Conservation (phyloP, 2,329 filamentous ascomycete genomes). For the Cryphonectria radicalis region DNA sequence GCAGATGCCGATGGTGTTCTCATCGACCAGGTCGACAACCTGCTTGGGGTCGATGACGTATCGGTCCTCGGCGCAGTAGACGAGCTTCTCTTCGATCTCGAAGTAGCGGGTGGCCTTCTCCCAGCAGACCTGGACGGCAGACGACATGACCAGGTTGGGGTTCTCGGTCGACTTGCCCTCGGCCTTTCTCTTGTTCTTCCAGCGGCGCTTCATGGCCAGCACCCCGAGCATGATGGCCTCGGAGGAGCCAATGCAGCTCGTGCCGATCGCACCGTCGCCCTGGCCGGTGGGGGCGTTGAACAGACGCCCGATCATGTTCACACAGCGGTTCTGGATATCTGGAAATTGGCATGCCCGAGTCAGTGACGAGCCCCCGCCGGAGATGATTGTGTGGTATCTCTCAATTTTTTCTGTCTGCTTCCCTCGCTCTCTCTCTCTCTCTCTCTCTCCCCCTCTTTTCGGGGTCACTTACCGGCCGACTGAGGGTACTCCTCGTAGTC, state of each 20-base stretch:
- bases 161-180: conserved; percentile 79
- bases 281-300: conserved; percentile 74
- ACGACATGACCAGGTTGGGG: conserved; percentile 95
- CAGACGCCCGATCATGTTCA: conserved; percentile 86
- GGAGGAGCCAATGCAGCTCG: conserved; percentile 84
- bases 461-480: conserved; percentile 60
- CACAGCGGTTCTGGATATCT: conserved; percentile 84
- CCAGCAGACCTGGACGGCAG: conserved; percentile 96
- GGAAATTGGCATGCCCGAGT: background rate
- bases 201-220: conserved; percentile 93
- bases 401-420: too few relatives aligned
- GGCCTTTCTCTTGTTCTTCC: conserved; percentile 84
- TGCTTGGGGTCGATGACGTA: conserved; percentile 67
- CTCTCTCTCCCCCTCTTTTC: background rate
- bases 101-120: conserved; percentile 91
- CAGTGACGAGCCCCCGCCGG: background rate
- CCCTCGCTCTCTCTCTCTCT: background rate
- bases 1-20: conserved; percentile 88
- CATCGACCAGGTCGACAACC: conserved; percentile 64
- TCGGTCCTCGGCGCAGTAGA: conserved; percentile 64
- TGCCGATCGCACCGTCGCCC: conserved; percentile 71
- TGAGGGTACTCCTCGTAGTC: conserved; percentile 86
- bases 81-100: conserved; percentile 87
- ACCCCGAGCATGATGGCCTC: conserved; percentile 85
- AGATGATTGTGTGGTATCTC: too few relatives aligned